A percentile compares a stretch with the other conserved stretches of the same genome.
phyloP scores from a whole-genome alignment of 2,329 filamentous ascomycete species.

The Aspergillus ochraceoroseus region DNA sequence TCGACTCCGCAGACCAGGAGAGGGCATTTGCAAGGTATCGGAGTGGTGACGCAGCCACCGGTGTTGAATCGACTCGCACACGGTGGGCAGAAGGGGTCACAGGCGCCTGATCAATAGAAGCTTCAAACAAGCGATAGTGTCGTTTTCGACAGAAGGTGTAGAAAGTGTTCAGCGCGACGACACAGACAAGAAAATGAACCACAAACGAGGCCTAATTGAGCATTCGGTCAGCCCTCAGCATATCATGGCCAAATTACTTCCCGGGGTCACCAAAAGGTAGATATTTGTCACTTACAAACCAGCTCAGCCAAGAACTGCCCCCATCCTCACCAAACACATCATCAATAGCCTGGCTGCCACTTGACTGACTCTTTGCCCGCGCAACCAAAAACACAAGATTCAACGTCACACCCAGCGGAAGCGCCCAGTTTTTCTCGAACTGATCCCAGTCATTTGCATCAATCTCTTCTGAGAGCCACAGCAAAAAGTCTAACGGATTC shows the following conservation, averaged over 20 bases:
- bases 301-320: slow-evolving; percentile 61
- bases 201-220: slow-evolving; percentile 63
- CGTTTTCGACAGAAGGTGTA: slow-evolving; percentile 78
- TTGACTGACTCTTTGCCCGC: slow-evolving; percentile 65
- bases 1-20: slow-evolving; percentile 68
- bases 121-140: slow-evolving; percentile 87
- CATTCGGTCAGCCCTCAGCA: too few species aligned
- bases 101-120: slow-evolving; percentile 68
- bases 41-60: slow-evolving; percentile 70
- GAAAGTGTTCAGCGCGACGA: slow-evolving; percentile 70
- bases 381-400: slow-evolving; percentile 80
- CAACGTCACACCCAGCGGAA: slow-evolving; percentile 66
- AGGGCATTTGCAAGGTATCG: slow-evolving; percentile 67
- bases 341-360: slow-evolving; percentile 53
- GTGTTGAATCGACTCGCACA: slow-evolving; percentile 81
- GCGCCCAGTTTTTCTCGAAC: slow-evolving; percentile 64
- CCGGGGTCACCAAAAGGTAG: background rate
- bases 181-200: slow-evolving; percentile 61
- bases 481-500: slow-evolving; percentile 81
- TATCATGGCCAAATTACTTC: too few species aligned
- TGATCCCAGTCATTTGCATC: slow-evolving; percentile 90
- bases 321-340: slow-evolving; percentile 77
- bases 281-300: slow-evolving; percentile 51
- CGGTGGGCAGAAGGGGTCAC: slow-evolving; percentile 80
- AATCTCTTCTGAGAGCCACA: slow-evolving; percentile 89